These are phyloP conservation scores for Sisymbrium altissimum DNA, from an alignment of 345 rosid genomes.

Conservation along the genomic window DNA sequence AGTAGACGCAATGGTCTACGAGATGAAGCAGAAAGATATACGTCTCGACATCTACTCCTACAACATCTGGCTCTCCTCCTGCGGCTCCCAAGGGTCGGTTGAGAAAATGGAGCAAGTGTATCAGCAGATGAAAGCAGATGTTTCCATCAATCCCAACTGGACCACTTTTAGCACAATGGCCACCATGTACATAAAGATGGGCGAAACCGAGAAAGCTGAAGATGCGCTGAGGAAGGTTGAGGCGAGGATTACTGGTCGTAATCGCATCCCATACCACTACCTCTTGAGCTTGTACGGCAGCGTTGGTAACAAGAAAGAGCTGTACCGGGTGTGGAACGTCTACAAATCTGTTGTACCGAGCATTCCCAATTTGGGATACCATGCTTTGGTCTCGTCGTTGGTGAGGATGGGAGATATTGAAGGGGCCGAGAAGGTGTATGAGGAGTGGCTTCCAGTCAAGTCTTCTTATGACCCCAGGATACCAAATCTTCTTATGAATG, in stretches of 20 bases:
- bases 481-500: conserved; percentile 66
- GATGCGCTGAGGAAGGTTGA: conserved; percentile 76
- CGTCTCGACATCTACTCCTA: conserved; percentile 78
- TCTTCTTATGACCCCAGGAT: conserved; percentile 79
- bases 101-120: conserved; percentile 79
- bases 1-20: conserved; percentile 64
- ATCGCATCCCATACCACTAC: conserved; percentile 84
- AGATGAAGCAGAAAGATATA: conserved; percentile 73
- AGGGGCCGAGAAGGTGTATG: conserved; percentile 68
- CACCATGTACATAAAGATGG: conserved; percentile 80
- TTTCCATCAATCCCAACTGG: conserved; percentile 68
- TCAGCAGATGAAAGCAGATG: conserved; percentile 66
- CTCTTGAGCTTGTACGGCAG: conserved; percentile 78
- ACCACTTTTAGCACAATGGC: conserved; percentile 94
- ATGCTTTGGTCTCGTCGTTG: conserved; percentile 72
- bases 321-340: conserved; percentile 68
- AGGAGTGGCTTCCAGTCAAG: conserved; percentile 74
- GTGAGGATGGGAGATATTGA: conserved; percentile 63
- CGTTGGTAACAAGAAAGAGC: conserved; percentile 64
- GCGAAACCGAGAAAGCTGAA: conserved; percentile 68
- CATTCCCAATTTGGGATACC: conserved; percentile 81
- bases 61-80: conserved; percentile 89
- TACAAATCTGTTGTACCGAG: conserved; percentile 77
- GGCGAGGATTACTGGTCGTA: conserved; percentile 75
- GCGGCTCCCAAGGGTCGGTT: conserved; percentile 61